These are phyloP conservation scores for Pezicula radicicola DNA, from an alignment of 2,329 filamentous ascomycete species.

Conservation along the genomic window DNA sequence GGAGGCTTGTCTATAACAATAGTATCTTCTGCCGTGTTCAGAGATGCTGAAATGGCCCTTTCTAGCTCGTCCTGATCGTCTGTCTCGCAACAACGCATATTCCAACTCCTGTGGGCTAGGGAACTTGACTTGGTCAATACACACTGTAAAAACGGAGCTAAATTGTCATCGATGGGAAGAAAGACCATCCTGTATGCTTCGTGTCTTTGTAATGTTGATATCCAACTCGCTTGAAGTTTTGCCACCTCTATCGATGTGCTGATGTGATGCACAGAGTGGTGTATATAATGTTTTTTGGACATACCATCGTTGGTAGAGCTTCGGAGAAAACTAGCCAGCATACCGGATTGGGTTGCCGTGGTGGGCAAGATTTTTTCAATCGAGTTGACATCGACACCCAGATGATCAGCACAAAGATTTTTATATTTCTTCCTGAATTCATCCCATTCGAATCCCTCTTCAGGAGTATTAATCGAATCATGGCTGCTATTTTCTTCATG, in stretches of 20 bases:
- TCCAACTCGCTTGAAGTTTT: neutral
- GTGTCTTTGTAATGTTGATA: neutral
- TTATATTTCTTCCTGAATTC: neutral
- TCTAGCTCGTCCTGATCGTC: neutral
- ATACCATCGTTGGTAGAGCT: neutral
- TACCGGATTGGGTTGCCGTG: neutral
- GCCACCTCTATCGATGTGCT: neutral
- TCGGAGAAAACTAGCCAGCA: neutral
- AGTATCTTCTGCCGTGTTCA: neutral
- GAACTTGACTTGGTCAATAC: neutral
- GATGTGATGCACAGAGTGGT: neutral
- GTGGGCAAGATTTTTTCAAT: conserved; percentile 1
- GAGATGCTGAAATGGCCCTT: neutral
- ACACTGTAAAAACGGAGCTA: neutral
- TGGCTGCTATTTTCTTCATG: neutral
- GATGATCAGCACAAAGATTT: neutral
- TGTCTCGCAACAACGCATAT: neutral
- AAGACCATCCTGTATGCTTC: neutral
- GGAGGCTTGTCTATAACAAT: neutral
- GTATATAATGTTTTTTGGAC: neutral
- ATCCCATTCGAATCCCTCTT: neutral
- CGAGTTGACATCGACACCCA: neutral
- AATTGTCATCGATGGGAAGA: neutral
- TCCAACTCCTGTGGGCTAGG: neutral
- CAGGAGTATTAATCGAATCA: neutral